phyloP scores from a whole-genome alignment of 2,329 filamentous ascomycete species.

The Fusarium oxysporum region DNA sequence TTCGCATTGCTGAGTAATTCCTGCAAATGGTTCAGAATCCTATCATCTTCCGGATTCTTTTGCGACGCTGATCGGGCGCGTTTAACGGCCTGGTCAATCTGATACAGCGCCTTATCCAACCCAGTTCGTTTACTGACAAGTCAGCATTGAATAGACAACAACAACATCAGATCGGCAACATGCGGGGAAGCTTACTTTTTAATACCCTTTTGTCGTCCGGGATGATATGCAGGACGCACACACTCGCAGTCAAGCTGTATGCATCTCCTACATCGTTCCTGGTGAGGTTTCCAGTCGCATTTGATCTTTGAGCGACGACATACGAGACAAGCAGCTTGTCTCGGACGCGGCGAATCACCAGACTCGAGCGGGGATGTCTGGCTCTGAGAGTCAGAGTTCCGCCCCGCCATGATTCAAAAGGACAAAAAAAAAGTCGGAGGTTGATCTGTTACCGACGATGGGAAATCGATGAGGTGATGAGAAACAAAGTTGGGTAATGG shows the following conservation, averaged over 20 bases:
- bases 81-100: conserved; percentile 77
- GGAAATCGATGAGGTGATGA: conserved; percentile 11
- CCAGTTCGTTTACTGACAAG: conserved; percentile 75
- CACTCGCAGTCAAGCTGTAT: conserved; percentile 69
- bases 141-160: conserved; percentile 3
- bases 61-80: conserved; percentile 60
- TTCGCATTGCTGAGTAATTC: conserved; percentile 52
- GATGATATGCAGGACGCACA: conserved; percentile 77
- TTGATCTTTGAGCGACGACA: conserved; percentile 77
- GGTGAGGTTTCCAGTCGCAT: conserved; percentile 67
- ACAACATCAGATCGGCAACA: background rate
- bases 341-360: conserved; percentile 47
- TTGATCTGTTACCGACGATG: conserved; percentile 36
- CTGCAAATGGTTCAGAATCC: conserved; percentile 58
- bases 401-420: conserved; percentile 21
- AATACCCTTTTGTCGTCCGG: conserved; percentile 79
- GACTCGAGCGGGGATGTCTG: conserved; percentile 36
- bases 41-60: conserved; percentile 58
- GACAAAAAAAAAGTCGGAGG: conserved; percentile 7
- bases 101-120: conserved; percentile 78
- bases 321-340: conserved; percentile 68
- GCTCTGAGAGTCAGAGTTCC: conserved; percentile 18
- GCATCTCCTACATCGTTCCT: conserved; percentile 70
- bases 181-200: conserved; percentile 70
- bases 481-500: conserved; percentile 1